Evolutionary conservation across 306 rosid genomes (phyloP).

Genomic region (Potentilla sterilis): DNA sequence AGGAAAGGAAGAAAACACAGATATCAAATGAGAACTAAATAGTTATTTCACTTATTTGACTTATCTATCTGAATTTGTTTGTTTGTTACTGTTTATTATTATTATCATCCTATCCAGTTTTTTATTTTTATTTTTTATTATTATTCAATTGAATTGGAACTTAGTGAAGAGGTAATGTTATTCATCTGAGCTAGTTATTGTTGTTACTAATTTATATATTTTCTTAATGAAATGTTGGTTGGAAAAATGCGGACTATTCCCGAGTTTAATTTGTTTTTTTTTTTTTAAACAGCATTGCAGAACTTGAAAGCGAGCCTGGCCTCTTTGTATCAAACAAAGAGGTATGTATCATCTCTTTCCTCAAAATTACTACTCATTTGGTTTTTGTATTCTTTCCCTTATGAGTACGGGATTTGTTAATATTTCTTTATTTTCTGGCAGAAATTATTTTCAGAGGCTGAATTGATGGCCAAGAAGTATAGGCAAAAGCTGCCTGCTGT

Average conservation of each 20-base stretch:
- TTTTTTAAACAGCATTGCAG: constrained; percentile 72
- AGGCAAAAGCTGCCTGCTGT: constrained; percentile 57
- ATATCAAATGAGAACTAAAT: background rate
- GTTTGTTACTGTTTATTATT: background rate
- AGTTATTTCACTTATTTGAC: background rate
- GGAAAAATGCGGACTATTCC: background rate
- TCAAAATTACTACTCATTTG: constrained; percentile 6
- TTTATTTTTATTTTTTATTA: background rate
- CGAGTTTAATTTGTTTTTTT: constrained; percentile 22
- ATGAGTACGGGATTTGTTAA: background rate
- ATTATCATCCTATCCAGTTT: background rate
- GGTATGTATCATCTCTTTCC: constrained; percentile 35
- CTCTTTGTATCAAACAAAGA: constrained; percentile 74
- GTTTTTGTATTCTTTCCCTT: constrained; percentile 9
- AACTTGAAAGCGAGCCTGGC: constrained; percentile 87
- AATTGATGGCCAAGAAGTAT: constrained; percentile 73
- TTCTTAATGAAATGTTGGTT: background rate
- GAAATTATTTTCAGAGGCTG: constrained; percentile 78
- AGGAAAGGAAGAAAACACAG: background rate
- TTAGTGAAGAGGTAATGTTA: too few species aligned
- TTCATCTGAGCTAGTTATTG: background rate
- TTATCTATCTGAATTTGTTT: background rate
- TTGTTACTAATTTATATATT: background rate
- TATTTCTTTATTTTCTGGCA: constrained; percentile 22
- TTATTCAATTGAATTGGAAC: background rate